A percentile compares a stretch with the other conserved stretches of the same genome.
Conservation (phyloP, 176 grass and related monocot genomes). For the Paspalum vaginatum region DNA sequence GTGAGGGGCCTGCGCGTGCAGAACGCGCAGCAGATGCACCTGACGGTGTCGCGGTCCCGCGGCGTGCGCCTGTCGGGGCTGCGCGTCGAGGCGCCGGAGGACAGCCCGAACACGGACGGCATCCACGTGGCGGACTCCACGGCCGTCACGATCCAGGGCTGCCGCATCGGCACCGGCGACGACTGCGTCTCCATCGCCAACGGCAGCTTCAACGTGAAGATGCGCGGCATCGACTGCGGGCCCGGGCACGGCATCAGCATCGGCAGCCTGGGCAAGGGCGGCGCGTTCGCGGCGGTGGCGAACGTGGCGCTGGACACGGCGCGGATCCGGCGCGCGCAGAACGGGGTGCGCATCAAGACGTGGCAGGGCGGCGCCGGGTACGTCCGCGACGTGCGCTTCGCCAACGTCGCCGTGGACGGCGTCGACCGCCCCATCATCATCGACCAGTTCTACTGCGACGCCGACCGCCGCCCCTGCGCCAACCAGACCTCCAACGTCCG, state of each 20-base stretch:
- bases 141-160: conserved; percentile 59
- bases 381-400: conserved; percentile 64
- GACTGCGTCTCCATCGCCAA: conserved; percentile 92
- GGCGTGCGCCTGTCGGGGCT: conserved; percentile 55
- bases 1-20: conserved; percentile 63
- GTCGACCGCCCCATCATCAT: conserved; percentile 93
- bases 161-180: conserved; percentile 89
- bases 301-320: conserved; percentile 63
- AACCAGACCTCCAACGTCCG: conserved; percentile 61
- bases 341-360: conserved; percentile 93
- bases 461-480: conserved; percentile 21
- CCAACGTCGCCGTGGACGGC: conserved; percentile 62
- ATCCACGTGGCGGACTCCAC: conserved; percentile 84
- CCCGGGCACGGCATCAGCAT: conserved; percentile 96
- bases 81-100: conserved; percentile 56
- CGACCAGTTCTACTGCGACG: conserved; percentile 97
- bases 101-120: conserved; percentile 98
- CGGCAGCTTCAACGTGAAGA: conserved; percentile 68
- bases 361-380: conserved; percentile 89
- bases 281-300: conserved; percentile 58
- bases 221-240: conserved; percentile 71
- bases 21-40: conserved; percentile 94
- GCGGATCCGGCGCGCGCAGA: conserved; percentile 53
- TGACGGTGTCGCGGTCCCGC: conserved; percentile 62
- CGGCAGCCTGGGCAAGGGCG: conserved; percentile 82